These are phyloP conservation scores for Thalassiosira mediterranea DNA, from an alignment of 352 stramenopile genomes.

Conservation along the genomic window DNA sequence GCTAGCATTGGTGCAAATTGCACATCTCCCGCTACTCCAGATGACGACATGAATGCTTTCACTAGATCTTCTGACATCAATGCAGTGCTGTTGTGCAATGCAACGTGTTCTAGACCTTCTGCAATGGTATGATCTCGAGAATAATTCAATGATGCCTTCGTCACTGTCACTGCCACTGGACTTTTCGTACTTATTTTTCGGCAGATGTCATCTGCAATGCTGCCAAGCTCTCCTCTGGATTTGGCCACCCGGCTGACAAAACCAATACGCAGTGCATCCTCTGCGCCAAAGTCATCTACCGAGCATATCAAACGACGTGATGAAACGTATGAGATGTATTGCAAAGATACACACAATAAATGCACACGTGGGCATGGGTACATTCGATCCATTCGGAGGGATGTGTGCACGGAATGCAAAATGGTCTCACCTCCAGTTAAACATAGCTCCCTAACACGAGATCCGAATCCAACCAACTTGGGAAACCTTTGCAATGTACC, in stretches of 20 bases:
- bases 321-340: no score
- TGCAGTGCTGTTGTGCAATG: constrained; percentile 77
- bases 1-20: constrained; percentile 33
- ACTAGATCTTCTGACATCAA: constrained; percentile 82
- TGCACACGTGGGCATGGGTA: no score
- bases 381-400: no score
- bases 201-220: constrained; percentile 50
- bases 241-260: constrained; percentile 64
- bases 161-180: constrained; percentile 75
- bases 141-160: constrained; percentile 83
- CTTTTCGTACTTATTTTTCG: constrained; percentile 61
- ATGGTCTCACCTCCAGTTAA: no score
- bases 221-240: constrained; percentile 37
- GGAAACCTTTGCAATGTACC: constrained; percentile 78
- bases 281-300: constrained; percentile 57
- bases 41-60: constrained; percentile 56
- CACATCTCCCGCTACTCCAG: constrained; percentile 16
- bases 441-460: constrained; percentile 70
- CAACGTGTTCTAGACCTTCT: constrained; percentile 79
- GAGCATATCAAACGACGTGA: no score
- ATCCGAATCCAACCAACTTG: constrained; percentile 72
- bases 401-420: no score
- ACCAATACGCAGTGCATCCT: constrained; percentile 66
- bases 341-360: no score
- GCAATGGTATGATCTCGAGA: constrained; percentile 78